These are phyloP conservation scores for Beauveria bassiana DNA, from an alignment of 2,329 filamentous ascomycete genomes.

Conservation along the genomic window DNA sequence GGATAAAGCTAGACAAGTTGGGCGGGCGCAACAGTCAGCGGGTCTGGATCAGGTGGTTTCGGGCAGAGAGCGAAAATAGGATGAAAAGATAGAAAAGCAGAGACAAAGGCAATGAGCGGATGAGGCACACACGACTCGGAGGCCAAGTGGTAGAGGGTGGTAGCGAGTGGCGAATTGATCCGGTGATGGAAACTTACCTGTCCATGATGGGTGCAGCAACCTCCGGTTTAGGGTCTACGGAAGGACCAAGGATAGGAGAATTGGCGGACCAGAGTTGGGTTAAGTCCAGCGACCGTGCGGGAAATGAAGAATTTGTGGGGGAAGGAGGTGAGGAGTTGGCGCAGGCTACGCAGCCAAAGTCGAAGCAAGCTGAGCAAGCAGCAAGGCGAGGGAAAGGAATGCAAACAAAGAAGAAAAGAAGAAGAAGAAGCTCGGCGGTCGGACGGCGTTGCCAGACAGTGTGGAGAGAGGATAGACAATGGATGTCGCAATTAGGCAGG, in stretches of 20 bases:
- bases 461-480: constrained; percentile 2
- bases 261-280: background rate
- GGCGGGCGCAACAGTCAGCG: constrained; percentile 1
- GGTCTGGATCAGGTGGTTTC: background rate
- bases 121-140: constrained; percentile 1
- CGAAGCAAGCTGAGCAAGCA: background rate
- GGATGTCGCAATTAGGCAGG: constrained; percentile 2
- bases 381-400: background rate
- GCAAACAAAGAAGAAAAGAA: background rate
- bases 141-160: background rate
- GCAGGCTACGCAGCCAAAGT: background rate
- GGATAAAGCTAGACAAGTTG: constrained; percentile 38
- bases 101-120: background rate
- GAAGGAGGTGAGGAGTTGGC: background rate
- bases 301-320: background rate
- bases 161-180: background rate
- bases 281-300: background rate
- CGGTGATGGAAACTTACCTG: constrained; percentile 3
- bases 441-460: constrained; percentile 1
- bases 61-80: background rate
- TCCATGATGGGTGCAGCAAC: constrained; percentile 4
- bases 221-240: constrained; percentile 10
- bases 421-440: background rate
- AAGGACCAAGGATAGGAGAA: background rate
- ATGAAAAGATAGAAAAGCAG: too few species aligned